phyloP scores from a whole-genome alignment of 2,329 filamentous ascomycete genomes.

The Alternaria panax region DNA sequence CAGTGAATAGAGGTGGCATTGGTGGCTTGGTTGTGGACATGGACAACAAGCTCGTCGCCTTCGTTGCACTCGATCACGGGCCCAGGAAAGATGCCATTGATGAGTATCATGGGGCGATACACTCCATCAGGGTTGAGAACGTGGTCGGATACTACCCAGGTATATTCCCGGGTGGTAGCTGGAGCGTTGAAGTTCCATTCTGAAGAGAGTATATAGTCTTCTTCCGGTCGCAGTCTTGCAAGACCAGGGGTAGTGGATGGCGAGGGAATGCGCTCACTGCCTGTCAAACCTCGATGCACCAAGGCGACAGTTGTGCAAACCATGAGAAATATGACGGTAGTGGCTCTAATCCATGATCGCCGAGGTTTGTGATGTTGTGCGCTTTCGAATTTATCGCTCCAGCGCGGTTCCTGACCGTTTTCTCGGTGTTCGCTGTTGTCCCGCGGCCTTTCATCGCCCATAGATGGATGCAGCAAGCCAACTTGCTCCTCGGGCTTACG shows the following conservation, averaged over 20 bases:
- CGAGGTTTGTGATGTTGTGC: constrained; percentile 2
- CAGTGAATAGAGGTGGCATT: constrained; percentile 71
- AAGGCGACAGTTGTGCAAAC: constrained; percentile 15
- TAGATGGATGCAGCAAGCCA: constrained; percentile 27
- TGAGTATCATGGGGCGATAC: constrained; percentile 52
- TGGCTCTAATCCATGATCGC: constrained; percentile 19
- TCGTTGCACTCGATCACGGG: constrained; percentile 57
- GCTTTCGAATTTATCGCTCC: constrained; percentile 7
- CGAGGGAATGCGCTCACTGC: background rate
- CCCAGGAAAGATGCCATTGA: constrained; percentile 52
- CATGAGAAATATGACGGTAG: constrained; percentile 19
- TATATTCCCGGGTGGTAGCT: constrained; percentile 63
- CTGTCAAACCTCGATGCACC: background rate
- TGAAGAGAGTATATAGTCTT: constrained; percentile 61
- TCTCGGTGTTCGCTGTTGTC: constrained; percentile 17
- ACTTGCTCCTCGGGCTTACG: constrained; percentile 24
- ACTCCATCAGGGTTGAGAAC: constrained; percentile 65
- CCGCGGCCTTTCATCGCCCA: constrained; percentile 11
- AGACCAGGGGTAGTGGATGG: background rate
- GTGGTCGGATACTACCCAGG: constrained; percentile 67
- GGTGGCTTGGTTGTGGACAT: constrained; percentile 61
- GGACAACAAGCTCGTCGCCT: constrained; percentile 72
- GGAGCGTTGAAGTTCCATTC: constrained; percentile 63
- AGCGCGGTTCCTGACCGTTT: constrained; percentile 2
- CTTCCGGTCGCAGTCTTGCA: constrained; percentile 31